These are phyloP conservation scores for Sporothrix pseudoabietina DNA, from an alignment of 2,329 filamentous ascomycete species.

Conservation along the genomic window DNA sequence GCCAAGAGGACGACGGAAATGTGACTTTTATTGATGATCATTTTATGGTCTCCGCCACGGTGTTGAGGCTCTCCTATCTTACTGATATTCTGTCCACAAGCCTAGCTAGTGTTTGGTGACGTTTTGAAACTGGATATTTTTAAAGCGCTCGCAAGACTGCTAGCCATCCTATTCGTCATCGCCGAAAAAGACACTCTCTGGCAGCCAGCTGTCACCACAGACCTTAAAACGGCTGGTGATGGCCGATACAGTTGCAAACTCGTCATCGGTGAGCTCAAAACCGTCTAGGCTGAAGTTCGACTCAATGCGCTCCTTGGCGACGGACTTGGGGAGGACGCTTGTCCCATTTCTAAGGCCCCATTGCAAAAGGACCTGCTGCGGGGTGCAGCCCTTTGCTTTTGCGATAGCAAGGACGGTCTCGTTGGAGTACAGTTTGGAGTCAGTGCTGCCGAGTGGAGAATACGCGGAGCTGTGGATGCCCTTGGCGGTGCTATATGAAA, in stretches of 20 bases:
- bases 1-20: neutral
- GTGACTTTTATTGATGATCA: neutral
- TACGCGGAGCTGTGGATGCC: constrained; percentile 76
- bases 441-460: constrained; percentile 70
- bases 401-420: constrained; percentile 63
- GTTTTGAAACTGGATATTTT: neutral
- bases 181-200: constrained; percentile 78
- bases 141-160: neutral
- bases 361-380: constrained; percentile 74
- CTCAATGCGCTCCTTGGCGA: constrained; percentile 72
- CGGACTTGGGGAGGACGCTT: constrained; percentile 83
- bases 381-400: constrained; percentile 65
- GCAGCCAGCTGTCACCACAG: constrained; percentile 73
- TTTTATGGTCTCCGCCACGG: neutral
- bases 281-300: constrained; percentile 69
- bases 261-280: constrained; percentile 71
- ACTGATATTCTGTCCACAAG: neutral
- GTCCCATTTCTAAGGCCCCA: constrained; percentile 83
- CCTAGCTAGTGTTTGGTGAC: neutral
- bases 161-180: constrained; percentile 66
- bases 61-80: neutral
- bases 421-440: constrained; percentile 71
- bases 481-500: constrained; percentile 71
- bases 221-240: constrained; percentile 81
- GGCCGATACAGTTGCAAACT: constrained; percentile 67